phyloP scores from a whole-genome alignment of 177 flowering plant species.

The Tripterygium wilfordii region DNA sequence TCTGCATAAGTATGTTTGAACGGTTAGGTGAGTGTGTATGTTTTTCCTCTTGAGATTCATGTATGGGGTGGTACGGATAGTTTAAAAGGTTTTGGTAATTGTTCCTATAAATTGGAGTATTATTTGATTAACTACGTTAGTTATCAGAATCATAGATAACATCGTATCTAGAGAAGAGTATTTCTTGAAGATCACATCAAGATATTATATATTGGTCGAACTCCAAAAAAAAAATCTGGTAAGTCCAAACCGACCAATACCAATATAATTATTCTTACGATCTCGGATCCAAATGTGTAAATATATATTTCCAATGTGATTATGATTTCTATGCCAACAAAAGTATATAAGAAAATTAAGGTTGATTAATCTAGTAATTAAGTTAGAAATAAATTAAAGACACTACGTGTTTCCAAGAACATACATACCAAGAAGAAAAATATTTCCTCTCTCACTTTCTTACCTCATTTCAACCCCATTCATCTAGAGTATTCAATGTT shows the following conservation, averaged over 20 bases:
- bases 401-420: conserved; percentile 17
- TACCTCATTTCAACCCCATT: not conserved
- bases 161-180: not conserved
- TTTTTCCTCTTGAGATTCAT: too few relatives aligned
- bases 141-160: not conserved
- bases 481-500: not conserved
- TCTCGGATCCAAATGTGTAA: not conserved
- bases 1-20: too few relatives aligned
- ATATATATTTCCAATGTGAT: not conserved
- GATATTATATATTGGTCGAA: too few relatives aligned
- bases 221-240: not conserved
- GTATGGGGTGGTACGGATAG: not conserved
- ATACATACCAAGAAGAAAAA: conserved; percentile 4
- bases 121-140: not conserved
- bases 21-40: too few relatives aligned
- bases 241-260: conserved; percentile 10
- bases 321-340: conserved; percentile 7
- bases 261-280: not conserved
- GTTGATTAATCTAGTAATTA: too few relatives aligned
- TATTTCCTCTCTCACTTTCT: not conserved
- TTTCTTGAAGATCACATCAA: not conserved
- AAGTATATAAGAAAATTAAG: too few relatives aligned
- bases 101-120: not conserved
- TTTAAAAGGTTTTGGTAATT: not conserved
- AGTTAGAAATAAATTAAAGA: too few relatives aligned